Evolutionary conservation across 129 eudicot genomes (phyloP).

Genomic region (Gnaphalium uliginosum): DNA sequence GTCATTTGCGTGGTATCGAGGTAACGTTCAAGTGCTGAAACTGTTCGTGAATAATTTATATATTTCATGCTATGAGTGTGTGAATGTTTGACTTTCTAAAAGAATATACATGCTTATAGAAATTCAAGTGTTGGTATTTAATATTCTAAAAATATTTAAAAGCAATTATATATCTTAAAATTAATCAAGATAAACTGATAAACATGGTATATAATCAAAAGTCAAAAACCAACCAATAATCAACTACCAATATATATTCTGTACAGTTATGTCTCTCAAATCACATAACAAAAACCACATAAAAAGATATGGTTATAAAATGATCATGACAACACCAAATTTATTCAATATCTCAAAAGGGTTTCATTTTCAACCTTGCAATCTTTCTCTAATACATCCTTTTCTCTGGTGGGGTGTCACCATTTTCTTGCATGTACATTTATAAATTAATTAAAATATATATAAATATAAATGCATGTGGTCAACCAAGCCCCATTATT

Average conservation of each 20-base stretch:
- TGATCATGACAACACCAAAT: constrained; percentile 19
- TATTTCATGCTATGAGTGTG: too few species aligned
- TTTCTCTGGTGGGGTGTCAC: constrained; percentile 37
- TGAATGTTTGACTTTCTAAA: too few species aligned
- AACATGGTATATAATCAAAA: neutral
- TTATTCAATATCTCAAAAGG: constrained; percentile 10
- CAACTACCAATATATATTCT: neutral
- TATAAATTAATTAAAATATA: neutral
- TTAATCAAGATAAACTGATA: too few species aligned
- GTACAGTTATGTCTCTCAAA: constrained; percentile 19
- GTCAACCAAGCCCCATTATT: constrained; percentile 28
- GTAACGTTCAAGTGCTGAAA: too few species aligned
- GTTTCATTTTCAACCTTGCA: constrained; percentile 35
- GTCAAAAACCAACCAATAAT: neutral
- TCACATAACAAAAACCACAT: constrained; percentile 15
- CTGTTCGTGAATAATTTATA: too few species aligned
- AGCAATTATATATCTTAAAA: too few species aligned
- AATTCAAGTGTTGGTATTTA: too few species aligned
- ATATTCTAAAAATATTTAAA: too few species aligned
- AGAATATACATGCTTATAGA: too few species aligned
- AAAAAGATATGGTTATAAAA: constrained; percentile 26
- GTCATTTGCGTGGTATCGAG: too few species aligned
- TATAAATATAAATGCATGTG: constrained; percentile 13
- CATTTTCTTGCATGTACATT: constrained; percentile 22
- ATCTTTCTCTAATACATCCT: constrained; percentile 24